These are phyloP conservation scores for Anthracocystis setariae DNA, from an alignment of 1,284 basidiomycete genomes.

Conservation along the genomic window DNA sequence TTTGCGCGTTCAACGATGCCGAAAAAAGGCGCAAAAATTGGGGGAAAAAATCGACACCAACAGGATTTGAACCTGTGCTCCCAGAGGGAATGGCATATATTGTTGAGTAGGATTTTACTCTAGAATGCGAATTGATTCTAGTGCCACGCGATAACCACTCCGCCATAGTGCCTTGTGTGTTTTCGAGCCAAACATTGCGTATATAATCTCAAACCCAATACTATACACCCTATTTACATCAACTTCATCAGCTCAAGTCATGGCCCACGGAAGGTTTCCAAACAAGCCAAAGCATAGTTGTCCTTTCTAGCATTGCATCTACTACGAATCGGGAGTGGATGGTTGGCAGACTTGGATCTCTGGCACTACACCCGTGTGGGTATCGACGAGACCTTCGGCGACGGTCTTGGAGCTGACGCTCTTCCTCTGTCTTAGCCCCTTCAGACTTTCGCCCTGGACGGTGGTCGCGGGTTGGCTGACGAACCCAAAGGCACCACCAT, in stretches of 20 bases:
- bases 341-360: slow-evolving; percentile 35
- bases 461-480: slow-evolving; percentile 21
- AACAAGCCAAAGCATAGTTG: no score
- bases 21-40: background rate
- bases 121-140: slow-evolving; percentile 33
- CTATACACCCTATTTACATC: no score
- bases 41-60: slow-evolving; percentile 39
- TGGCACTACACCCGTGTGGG: slow-evolving; percentile 3
- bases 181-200: no score
- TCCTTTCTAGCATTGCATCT: no score
- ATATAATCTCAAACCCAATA: no score
- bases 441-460: slow-evolving; percentile 18
- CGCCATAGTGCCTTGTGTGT: slow-evolving; percentile 39
- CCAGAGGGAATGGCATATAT: slow-evolving; percentile 52
- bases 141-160: slow-evolving; percentile 56
- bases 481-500: slow-evolving; percentile 14
- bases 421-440: slow-evolving; percentile 24
- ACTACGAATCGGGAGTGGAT: background rate
- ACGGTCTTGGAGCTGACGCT: slow-evolving; percentile 7
- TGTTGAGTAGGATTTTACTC: slow-evolving; percentile 33
- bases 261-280: no score
- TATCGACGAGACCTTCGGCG: background rate
- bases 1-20: no score
- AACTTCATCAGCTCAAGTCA: no score
- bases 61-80: slow-evolving; percentile 56